Percentiles rank a stretch among this genome's conserved stretches.
phyloP scores from a whole-genome alignment of 164 flowering plant genomes.

The Warburgia ugandensis region DNA sequence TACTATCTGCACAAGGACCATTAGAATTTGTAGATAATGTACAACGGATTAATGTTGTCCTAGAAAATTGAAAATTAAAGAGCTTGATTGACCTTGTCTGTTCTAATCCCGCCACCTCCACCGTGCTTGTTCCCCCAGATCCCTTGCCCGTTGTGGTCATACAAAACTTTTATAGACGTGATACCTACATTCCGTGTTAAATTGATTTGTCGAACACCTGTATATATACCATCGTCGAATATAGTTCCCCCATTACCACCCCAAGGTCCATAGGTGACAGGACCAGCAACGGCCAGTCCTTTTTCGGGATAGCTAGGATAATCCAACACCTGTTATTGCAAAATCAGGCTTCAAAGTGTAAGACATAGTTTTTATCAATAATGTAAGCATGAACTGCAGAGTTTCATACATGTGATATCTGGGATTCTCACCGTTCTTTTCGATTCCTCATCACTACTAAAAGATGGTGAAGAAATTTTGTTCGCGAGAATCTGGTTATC shows the following conservation, averaged over 20 bases:
- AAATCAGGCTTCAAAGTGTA: too few relatives aligned
- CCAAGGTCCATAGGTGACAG: slow-evolving; percentile 66
- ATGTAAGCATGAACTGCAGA: too few relatives aligned
- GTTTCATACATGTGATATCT: too few relatives aligned
- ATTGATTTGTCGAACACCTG: slow-evolving; percentile 60
- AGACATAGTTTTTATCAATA: too few relatives aligned
- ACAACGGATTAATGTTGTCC: neutral
- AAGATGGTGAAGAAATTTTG: slow-evolving; percentile 14
- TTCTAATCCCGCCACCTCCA: slow-evolving; percentile 48
- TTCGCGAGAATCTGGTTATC: slow-evolving; percentile 13
- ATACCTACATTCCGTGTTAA: slow-evolving; percentile 50
- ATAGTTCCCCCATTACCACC: slow-evolving; percentile 66
- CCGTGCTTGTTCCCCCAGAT: slow-evolving; percentile 76
- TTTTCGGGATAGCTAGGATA: slow-evolving; percentile 10
- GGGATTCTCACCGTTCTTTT: too few relatives aligned
- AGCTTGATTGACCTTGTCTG: slow-evolving; percentile 63
- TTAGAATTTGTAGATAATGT: neutral
- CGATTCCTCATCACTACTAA: slow-evolving; percentile 13
- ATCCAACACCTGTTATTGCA: slow-evolving; percentile 2
- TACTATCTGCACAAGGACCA: slow-evolving; percentile 64
- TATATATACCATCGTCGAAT: slow-evolving; percentile 65
- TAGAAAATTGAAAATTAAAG: neutral
- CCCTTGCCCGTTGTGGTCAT: slow-evolving; percentile 45
- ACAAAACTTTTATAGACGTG: slow-evolving; percentile 51
- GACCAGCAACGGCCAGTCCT: slow-evolving; percentile 25